Conservation (phyloP, 2,329 filamentous ascomycete species). For the Colletotrichum theobromicola region DNA sequence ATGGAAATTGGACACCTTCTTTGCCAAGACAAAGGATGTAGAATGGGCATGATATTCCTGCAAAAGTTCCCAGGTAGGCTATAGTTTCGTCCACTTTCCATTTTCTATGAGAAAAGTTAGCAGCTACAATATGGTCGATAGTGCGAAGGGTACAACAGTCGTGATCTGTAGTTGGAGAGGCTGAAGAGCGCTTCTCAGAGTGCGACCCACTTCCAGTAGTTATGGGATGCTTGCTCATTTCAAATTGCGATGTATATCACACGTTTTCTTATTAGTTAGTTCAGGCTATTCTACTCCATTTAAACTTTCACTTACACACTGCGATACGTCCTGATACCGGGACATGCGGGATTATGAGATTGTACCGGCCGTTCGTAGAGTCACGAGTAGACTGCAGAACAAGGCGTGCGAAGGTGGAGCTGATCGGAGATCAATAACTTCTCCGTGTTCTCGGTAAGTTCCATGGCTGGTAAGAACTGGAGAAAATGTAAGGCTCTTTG, state of each 20-base stretch:
- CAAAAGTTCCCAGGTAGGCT: neutral
- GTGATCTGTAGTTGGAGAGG: neutral
- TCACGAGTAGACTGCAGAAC: neutral
- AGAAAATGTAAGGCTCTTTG: neutral
- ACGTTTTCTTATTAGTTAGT: neutral
- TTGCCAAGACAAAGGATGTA: neutral
- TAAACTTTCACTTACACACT: neutral
- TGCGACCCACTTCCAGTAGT: neutral
- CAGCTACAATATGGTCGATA: neutral
- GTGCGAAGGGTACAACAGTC: neutral
- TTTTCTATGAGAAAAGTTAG: neutral
- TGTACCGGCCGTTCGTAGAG: neutral
- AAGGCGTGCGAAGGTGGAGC: neutral
- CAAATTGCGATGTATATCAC: neutral
- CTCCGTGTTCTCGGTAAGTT: neutral
- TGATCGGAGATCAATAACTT: neutral
- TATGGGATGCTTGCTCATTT: neutral
- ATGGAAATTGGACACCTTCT: neutral
- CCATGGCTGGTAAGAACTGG: fast-evolving
- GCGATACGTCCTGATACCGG: neutral
- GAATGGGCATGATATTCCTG: neutral
- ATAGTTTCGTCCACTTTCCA: neutral
- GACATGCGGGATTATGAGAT: neutral
- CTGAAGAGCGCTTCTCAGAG: neutral
- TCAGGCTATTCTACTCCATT: neutral